These are phyloP conservation scores for Phytophthora brassicae DNA, from an alignment of 352 stramenopile genomes.

Conservation along the genomic window DNA sequence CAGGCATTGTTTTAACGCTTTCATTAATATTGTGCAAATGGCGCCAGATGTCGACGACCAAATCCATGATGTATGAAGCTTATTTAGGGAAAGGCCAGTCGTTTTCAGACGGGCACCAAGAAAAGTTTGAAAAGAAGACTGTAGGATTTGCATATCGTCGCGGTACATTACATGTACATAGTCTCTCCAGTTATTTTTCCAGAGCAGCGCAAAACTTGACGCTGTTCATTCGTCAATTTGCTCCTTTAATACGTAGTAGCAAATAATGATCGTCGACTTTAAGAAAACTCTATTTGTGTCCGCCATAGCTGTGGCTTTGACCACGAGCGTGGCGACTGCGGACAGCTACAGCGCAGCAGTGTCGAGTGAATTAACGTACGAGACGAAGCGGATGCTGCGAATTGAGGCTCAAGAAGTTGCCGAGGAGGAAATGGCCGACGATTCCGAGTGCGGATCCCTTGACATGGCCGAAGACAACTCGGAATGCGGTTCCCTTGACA, in stretches of 20 bases:
- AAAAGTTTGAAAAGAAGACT: constrained; percentile 24
- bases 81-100: too few relatives aligned
- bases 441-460: constrained; percentile 29
- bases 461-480: constrained; percentile 24
- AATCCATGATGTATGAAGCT: constrained; percentile 19
- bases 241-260: constrained; percentile 8
- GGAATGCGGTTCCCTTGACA: constrained; percentile 19
- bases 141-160: constrained; percentile 28
- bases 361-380: constrained; percentile 15
- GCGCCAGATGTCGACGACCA: too few relatives aligned
- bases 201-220: not conserved
- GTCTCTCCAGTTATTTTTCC: constrained; percentile 11
- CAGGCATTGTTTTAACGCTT: too few relatives aligned
- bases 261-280: constrained; percentile 28
- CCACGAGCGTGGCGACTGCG: constrained; percentile 6
- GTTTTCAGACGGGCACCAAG: constrained; percentile 9
- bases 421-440: constrained; percentile 27
- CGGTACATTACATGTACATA: too few relatives aligned
- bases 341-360: constrained; percentile 24
- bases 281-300: constrained; percentile 34
- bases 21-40: too few relatives aligned
- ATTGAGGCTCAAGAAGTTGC: constrained; percentile 15
- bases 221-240: constrained; percentile 32
- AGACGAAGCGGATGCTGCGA: constrained; percentile 27
- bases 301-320: constrained; percentile 27